These are phyloP conservation scores for Cardamine resedifolia DNA, from an alignment of 345 rosid species.

Conservation along the genomic window DNA sequence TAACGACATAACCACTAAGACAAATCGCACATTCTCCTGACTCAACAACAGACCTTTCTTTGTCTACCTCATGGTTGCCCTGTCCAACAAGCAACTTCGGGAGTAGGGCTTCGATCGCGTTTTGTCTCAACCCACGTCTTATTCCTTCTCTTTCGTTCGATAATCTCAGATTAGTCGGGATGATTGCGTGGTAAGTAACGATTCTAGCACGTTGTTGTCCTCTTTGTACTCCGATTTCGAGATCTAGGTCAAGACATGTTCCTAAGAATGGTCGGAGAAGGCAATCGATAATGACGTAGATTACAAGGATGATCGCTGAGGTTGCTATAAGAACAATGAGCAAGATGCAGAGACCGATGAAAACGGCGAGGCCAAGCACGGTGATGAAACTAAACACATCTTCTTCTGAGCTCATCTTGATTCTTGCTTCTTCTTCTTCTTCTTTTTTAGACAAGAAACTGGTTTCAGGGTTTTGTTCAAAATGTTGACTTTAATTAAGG, in stretches of 20 bases:
- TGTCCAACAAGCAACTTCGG: conserved; percentile 31
- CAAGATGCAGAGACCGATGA: conserved; percentile 35
- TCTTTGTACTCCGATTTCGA: conserved; percentile 34
- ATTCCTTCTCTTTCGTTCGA: neutral
- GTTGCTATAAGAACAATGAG: conserved; percentile 32
- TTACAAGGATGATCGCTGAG: conserved; percentile 29
- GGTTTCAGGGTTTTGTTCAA: neutral
- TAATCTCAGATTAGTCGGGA: neutral
- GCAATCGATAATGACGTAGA: conserved; percentile 32
- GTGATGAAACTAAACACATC: conserved; percentile 30
- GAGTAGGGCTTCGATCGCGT: conserved; percentile 30
- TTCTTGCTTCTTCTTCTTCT: neutral
- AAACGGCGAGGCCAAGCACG: conserved; percentile 26
- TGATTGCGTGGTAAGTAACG: conserved; percentile 29
- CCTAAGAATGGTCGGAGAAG: conserved; percentile 36
- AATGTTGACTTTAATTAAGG: neutral
- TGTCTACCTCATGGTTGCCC: neutral
- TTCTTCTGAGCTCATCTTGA: conserved; percentile 33
- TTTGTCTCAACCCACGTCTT: conserved; percentile 24
- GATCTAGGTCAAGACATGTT: conserved; percentile 25
- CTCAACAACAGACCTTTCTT: neutral
- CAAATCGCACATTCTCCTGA: conserved; percentile 36
- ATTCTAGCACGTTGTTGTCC: conserved; percentile 32
- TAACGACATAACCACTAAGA: conserved; percentile 19
- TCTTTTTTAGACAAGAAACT: conserved; percentile 9